Base-by-base conservation (phyloP, 2,329 filamentous ascomycete genomes). In the Ceratocystis colombiana region DNA sequence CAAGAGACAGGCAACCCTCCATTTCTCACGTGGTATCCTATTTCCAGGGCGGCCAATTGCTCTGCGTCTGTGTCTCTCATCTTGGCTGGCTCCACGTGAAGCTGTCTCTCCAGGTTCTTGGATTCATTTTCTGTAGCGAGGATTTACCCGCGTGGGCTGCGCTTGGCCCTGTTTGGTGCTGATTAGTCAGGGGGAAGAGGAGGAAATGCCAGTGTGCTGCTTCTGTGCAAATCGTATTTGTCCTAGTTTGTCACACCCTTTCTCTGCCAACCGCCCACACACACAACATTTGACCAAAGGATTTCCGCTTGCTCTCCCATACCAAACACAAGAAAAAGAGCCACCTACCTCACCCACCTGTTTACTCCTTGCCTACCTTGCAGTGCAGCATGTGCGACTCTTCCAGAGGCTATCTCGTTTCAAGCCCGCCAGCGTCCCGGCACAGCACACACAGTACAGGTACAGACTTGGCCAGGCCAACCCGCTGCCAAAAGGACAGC, bases 81-180 rank as follows among this genome's bases (percentile, higher is more conserved):
- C 55, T 53, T 53, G n/a, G 8, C 17, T 59, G 55, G 28, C 55
- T 30, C 30, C 55, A 20, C 30, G 55, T 37, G 28, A 59, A 33
- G 55, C 12, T 62, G 66, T 65, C 50, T 62, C 66, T 62, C 66
- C 46, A 59, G 59, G 66, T 67, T 67, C 62, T 62, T 67, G 62
- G 53, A 67, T 67, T 67, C 46, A 67, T 67, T 65, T 65, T 61
- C 59, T 61, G 53, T 65, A 67, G 63, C 66, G 66, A 65, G 45
- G 20, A 55, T 50, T 50, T 50, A 63, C 15, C 44, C 33, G 22
- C 17, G 5, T 10, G 46, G 17, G 20, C 48, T 53, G 48, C 48
- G 20, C 48, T 15, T 53, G 48, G 48, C 22, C 22, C 5, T 28
- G 22, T 5, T 25, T 15, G 3, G 37, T 41, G 37, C 37, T n/a